Evolutionary conservation across 1,284 basidiomycete genomes (phyloP).

Genomic region (Psilocybe mexicana): DNA sequence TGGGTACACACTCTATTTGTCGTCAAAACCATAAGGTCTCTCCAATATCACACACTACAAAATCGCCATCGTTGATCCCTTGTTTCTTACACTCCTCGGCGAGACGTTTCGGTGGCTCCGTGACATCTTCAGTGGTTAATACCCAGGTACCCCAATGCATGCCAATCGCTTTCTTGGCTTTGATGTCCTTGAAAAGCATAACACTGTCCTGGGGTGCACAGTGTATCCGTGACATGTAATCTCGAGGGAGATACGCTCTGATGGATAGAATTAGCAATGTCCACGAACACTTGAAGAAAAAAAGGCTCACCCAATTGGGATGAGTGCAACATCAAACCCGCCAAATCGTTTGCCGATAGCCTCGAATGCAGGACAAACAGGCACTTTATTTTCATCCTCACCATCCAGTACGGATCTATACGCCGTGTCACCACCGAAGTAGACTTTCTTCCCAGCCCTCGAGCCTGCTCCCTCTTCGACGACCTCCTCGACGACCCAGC

Average conservation of each 20-base stretch:
- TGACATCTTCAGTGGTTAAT: conserved; percentile 53
- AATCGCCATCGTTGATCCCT: conserved; percentile 50
- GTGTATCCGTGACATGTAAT: conserved; percentile 60
- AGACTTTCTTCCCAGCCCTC: conserved; percentile 43
- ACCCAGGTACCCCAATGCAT: conserved; percentile 75
- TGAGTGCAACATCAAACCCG: conserved; percentile 60
- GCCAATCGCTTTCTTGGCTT: conserved; percentile 56
- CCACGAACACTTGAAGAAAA: background rate
- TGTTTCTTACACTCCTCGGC: conserved; percentile 49
- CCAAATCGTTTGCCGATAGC: conserved; percentile 65
- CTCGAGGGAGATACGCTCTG: conserved; percentile 63
- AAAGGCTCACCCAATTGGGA: conserved; percentile 60
- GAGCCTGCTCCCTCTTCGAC: conserved; percentile 1
- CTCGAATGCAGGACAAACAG: conserved; percentile 68
- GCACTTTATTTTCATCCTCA: conserved; percentile 51
- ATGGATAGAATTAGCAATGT: background rate
- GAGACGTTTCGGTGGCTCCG: conserved; percentile 58
- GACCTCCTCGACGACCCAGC: conserved; percentile 55
- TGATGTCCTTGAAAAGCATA: conserved; percentile 61
- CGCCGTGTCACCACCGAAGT: conserved; percentile 74
- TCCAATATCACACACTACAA: conserved; percentile 56
- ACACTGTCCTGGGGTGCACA: conserved; percentile 65
- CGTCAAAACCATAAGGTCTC: conserved; percentile 44
- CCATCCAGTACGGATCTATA: conserved; percentile 48
- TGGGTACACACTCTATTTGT: too few species aligned